These are phyloP conservation scores for Schizopora paradoxa DNA, from an alignment of 1,284 basidiomycete species.

Conservation along the genomic window DNA sequence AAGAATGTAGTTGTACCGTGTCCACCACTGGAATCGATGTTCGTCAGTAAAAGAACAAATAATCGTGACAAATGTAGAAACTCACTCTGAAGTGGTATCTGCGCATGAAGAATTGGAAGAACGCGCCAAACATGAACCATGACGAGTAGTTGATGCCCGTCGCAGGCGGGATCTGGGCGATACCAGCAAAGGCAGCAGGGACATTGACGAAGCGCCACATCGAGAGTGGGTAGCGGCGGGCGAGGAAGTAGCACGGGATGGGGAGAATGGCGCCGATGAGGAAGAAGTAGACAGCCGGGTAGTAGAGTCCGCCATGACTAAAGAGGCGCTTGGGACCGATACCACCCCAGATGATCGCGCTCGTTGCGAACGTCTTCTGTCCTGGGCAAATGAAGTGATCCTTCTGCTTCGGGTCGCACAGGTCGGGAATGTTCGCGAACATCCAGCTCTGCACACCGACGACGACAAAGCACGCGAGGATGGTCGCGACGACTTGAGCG, in stretches of 20 bases:
- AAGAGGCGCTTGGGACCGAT: slow-evolving; percentile 73
- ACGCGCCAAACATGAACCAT: slow-evolving; percentile 65
- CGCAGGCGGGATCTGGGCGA: slow-evolving; percentile 65
- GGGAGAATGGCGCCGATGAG: slow-evolving; percentile 67
- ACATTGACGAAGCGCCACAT: slow-evolving; percentile 77
- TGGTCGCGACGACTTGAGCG: slow-evolving; percentile 61
- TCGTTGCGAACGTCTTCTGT: slow-evolving; percentile 59
- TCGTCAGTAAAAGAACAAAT: background rate
- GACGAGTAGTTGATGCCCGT: slow-evolving; percentile 75
- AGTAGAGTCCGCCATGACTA: slow-evolving; percentile 54
- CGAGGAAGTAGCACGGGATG: slow-evolving; percentile 77
- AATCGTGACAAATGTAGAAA: background rate
- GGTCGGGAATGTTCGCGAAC: slow-evolving; percentile 63
- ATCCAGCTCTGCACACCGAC: slow-evolving; percentile 68
- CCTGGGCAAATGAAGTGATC: slow-evolving; percentile 65
- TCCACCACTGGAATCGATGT: slow-evolving; percentile 56
- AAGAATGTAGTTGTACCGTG: slow-evolving; percentile 83
- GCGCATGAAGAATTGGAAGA: slow-evolving; percentile 79
- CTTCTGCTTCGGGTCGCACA: slow-evolving; percentile 59
- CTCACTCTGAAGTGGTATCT: slow-evolving; percentile 59
- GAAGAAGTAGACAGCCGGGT: slow-evolving; percentile 67
- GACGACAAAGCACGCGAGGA: slow-evolving; percentile 54
- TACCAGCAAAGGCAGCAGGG: slow-evolving; percentile 65
- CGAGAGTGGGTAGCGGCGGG: slow-evolving; percentile 70
- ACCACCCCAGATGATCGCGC: slow-evolving; percentile 76